Conservation (phyloP, 495 filamentous ascomycete species). For the Astrothelium macrocarpum region DNA sequence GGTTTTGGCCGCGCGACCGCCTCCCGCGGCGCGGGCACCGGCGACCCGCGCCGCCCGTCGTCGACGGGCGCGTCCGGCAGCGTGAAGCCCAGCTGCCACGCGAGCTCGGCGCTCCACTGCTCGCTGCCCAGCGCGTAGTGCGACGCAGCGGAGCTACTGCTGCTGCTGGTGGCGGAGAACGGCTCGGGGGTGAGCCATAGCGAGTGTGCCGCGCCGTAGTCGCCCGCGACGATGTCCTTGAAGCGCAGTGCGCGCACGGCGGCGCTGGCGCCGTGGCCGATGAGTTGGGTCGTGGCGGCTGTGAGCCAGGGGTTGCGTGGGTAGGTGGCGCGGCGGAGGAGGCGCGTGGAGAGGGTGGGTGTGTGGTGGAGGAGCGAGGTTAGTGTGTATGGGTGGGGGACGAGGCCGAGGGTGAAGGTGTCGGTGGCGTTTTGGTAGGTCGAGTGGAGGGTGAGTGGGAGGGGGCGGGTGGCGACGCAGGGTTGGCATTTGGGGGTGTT, state of each 20-base stretch:
- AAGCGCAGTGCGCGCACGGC: slow-evolving; percentile 57
- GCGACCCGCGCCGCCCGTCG: slow-evolving; percentile 44
- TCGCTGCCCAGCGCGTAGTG: slow-evolving; percentile 29
- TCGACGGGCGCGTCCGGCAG: slow-evolving; percentile 49
- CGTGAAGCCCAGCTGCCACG: slow-evolving; percentile 84
- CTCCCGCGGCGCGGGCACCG: slow-evolving; percentile 36
- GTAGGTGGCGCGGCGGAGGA: slow-evolving; percentile 65
- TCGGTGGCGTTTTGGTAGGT: slow-evolving; percentile 32
- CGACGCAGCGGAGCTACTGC: slow-evolving; percentile 23
- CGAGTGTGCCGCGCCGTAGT: slow-evolving; percentile 46
- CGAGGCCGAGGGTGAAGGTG: slow-evolving; percentile 70
- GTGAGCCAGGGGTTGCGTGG: slow-evolving; percentile 72
- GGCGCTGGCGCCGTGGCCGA: slow-evolving; percentile 50
- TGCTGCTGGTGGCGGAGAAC: neutral
- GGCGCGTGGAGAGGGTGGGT: slow-evolving; percentile 49
- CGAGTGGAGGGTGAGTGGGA: slow-evolving; percentile 28
- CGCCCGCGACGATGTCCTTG: slow-evolving; percentile 71
- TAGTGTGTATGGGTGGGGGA: slow-evolving; percentile 86
- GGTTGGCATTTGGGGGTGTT: slow-evolving; percentile 64
- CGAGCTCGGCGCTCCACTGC: slow-evolving; percentile 51
- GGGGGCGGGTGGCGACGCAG: slow-evolving; percentile 51
- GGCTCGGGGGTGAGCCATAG: slow-evolving; percentile 78
- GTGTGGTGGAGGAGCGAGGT: slow-evolving; percentile 46
- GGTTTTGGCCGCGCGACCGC: slow-evolving; percentile 22
- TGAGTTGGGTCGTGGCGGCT: slow-evolving; percentile 59